Evolutionary conservation across 176 grass and related monocot species (phyloP).

Genomic region (Typha latifolia): DNA sequence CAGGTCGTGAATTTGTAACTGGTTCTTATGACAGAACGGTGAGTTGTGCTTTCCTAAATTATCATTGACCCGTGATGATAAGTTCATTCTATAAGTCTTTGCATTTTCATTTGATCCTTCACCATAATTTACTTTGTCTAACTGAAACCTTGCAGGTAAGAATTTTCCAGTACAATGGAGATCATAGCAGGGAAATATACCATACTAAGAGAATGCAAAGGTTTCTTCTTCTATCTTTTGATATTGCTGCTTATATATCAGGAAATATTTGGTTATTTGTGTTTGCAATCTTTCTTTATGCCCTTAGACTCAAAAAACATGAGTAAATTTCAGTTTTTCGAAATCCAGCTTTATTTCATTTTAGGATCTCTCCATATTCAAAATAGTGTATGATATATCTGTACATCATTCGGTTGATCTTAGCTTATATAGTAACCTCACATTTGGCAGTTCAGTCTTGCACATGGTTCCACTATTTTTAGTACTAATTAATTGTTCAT

Average conservation of each 20-base stretch:
- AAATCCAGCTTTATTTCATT: background rate
- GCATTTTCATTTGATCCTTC: background rate
- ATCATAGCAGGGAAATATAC: constrained; percentile 95
- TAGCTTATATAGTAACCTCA: too few species aligned
- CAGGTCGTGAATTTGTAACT: constrained; percentile 89
- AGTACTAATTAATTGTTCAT: background rate
- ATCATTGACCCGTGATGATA: background rate
- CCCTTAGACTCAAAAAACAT: background rate
- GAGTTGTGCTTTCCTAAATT: background rate
- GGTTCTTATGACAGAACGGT: constrained; percentile 99
- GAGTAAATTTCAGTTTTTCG: background rate
- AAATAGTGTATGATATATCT: background rate
- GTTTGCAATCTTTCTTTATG: background rate
- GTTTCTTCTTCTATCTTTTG: constrained; percentile 25
- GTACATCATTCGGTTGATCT: too few species aligned
- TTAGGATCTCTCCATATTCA: background rate
- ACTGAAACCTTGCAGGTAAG: constrained; percentile 45
- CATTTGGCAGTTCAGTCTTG: too few species aligned
- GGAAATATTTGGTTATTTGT: background rate
- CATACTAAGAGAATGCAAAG: constrained; percentile 99
- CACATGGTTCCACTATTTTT: background rate
- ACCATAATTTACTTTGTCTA: background rate
- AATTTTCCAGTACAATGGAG: constrained; percentile 71
- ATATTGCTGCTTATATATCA: constrained; percentile 4
- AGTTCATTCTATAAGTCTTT: background rate